Percentiles rank a stretch among this genome's conserved stretches.
Conservation (phyloP, 2,329 filamentous ascomycete species). For the Pseudocercospora eumusae region DNA sequence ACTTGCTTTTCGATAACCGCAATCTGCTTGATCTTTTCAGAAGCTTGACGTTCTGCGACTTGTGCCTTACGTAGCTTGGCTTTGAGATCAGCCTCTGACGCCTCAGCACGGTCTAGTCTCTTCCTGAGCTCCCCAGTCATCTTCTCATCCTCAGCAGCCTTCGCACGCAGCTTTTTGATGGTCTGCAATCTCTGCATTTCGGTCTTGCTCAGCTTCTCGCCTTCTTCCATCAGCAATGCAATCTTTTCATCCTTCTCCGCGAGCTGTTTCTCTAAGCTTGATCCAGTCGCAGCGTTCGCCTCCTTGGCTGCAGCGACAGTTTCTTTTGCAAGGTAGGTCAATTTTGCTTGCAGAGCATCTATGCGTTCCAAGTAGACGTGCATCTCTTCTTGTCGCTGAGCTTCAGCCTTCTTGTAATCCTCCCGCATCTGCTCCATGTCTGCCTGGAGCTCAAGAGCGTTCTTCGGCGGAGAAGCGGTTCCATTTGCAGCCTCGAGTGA, state of each 20-base stretch:
- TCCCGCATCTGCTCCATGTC: constrained; percentile 53
- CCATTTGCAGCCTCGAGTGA: constrained; percentile 32
- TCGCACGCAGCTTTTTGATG: constrained; percentile 73
- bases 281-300: constrained; percentile 61
- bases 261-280: constrained; percentile 72
- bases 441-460: constrained; percentile 44
- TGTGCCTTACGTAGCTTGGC: constrained; percentile 64
- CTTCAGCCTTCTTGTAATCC: constrained; percentile 54
- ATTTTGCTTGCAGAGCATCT: constrained; percentile 85
- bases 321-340: constrained; percentile 83
- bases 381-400: constrained; percentile 75
- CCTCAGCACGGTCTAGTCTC: constrained; percentile 67
- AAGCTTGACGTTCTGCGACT: constrained; percentile 57
- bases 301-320: constrained; percentile 74
- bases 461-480: constrained; percentile 30
- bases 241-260: constrained; percentile 91
- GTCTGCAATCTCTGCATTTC: constrained; percentile 82
- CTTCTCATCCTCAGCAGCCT: constrained; percentile 56
- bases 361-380: constrained; percentile 84
- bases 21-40: constrained; percentile 61
- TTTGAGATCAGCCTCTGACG: constrained; percentile 61
- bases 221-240: constrained; percentile 86
- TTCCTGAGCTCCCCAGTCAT: constrained; percentile 54
- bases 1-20: constrained; percentile 55
- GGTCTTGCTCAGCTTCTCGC: constrained; percentile 79